Conservation (phyloP, 495 filamentous ascomycete genomes). For the Aspergillus leporis region DNA sequence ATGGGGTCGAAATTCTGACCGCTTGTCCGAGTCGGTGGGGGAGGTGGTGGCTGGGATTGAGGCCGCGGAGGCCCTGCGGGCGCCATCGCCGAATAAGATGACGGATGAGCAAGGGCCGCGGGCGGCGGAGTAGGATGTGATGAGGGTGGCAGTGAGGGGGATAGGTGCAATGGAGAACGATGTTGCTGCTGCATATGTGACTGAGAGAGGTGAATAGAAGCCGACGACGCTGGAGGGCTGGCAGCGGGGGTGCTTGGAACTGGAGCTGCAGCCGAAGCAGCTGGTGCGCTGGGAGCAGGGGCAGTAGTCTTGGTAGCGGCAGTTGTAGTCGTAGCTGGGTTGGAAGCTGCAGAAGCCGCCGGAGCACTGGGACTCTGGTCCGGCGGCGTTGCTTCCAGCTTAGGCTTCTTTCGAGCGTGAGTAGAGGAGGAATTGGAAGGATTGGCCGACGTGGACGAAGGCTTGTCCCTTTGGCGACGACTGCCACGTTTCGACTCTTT, state of each 20-base stretch:
- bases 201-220: constrained; percentile 9
- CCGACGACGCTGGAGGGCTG: constrained; percentile 6
- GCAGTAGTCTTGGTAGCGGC: constrained; percentile 16
- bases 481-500: constrained; percentile 36
- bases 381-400: constrained; percentile 37
- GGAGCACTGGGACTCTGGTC: constrained; percentile 19
- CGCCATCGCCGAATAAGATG: constrained; percentile 26
- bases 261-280: constrained; percentile 22
- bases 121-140: constrained; percentile 19
- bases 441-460: constrained; percentile 28
- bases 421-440: constrained; percentile 25
- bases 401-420: constrained; percentile 49
- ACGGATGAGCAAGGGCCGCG: constrained; percentile 14
- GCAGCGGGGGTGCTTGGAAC: constrained; percentile 19
- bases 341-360: constrained; percentile 14
- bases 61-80: constrained; percentile 34
- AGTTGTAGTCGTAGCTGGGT: constrained; percentile 13
- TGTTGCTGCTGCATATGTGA: constrained; percentile 11
- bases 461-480: constrained; percentile 45
- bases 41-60: constrained; percentile 42
- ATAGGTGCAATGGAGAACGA: constrained; percentile 16
- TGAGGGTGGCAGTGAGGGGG: constrained; percentile 29
- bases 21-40: constrained; percentile 51
- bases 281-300: constrained; percentile 13
- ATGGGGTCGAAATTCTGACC: constrained; percentile 88